Percentiles rank a stretch among this genome's conserved stretches.
Conservation (phyloP, 495 filamentous ascomycete species). For the Schizothecium vesticola region DNA sequence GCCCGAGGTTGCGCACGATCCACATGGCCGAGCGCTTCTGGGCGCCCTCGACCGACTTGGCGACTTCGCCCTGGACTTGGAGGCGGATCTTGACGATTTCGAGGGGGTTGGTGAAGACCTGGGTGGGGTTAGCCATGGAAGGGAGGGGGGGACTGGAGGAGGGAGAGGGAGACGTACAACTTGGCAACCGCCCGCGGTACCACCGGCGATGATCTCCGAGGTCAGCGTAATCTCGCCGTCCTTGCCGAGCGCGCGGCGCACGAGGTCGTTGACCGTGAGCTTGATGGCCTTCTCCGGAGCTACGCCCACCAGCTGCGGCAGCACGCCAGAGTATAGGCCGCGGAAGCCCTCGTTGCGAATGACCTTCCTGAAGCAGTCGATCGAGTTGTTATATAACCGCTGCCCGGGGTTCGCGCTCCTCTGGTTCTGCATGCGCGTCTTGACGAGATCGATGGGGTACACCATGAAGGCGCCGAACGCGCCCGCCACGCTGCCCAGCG, state of each 20-base stretch:
- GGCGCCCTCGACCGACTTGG: conserved; percentile 77
- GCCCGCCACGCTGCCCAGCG: conserved; percentile 80
- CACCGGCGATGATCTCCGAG: conserved; percentile 82
- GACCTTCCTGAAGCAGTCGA: conserved; percentile 90
- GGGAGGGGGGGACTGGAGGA: not conserved
- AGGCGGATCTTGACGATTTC: conserved; percentile 99
- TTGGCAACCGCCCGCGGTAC: conserved; percentile 87
- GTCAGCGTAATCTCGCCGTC: conserved; percentile 66
- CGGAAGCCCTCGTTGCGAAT: conserved; percentile 84
- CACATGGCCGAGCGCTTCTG: conserved; percentile 89
- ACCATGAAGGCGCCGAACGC: conserved; percentile 99
- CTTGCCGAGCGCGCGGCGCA: conserved; percentile 68
- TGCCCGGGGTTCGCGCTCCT: conserved; percentile 73
- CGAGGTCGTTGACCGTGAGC: conserved; percentile 92
- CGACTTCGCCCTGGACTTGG: conserved; percentile 93
- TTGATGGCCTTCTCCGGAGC: conserved; percentile 99
- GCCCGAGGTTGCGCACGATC: conserved; percentile 92
- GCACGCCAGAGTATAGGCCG: conserved; percentile 88
- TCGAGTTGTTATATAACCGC: conserved; percentile 88
- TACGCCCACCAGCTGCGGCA: conserved; percentile 93
- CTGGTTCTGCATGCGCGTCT: conserved; percentile 99
- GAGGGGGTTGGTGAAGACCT: conserved; percentile 95
- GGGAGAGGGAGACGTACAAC: conserved; percentile 59
- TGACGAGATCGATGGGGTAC: conserved; percentile 97
- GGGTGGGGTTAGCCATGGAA: conserved; percentile 6